Base-by-base conservation (phyloP, 2,329 filamentous ascomycete genomes). In the Colletotrichum limetticola region DNA sequence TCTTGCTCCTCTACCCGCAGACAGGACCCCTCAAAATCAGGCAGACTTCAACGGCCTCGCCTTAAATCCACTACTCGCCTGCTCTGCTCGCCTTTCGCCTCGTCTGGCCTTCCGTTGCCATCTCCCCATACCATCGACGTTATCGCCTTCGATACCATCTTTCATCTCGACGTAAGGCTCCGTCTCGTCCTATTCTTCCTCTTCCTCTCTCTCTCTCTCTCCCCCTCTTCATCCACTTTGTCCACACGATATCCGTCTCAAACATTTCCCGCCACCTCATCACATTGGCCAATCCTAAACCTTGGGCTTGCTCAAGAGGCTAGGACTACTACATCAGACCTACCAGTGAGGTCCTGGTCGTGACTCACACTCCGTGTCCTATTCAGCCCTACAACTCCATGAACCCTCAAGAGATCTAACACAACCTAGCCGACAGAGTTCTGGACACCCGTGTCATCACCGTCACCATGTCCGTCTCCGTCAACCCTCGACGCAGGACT, bases 401-500 rank as follows among this genome's bases (percentile, higher is more conserved):
- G 60, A 71, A 68, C 46, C 71, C 68, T 49, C 61, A 63, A 52
- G 72, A 71, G 65, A 72, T 74, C 69, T 74, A 76, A 76, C 75
- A 68, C 63, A 60, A 32, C 64, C 22, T 59, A 57, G 64, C 71
- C 78, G 75, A 64, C 78, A 75, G 74, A 75, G 68, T 79, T 78
- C 75, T 80, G 79, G 80, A 82, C 79, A 79, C 76, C 75, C 76
- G 77, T 78, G 76, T 75, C 73, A 71, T 74, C 56, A 55, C 74
- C 58, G 64, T 68, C 66, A 83, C 80, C 82, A 88, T 87, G 86
- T 85, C 86, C 70, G 68, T 72, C 71, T 83, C 82, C 80, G 80
- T 83, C 78, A 85, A 87, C 80, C 85, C 85, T 80, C 82, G 82
- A 78, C 83, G 85, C 81, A 85, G 85, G 80, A 82, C 83, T 78